Base-by-base conservation (phyloP, 2,329 filamentous ascomycete species). In the Penicillium sp. region DNA sequence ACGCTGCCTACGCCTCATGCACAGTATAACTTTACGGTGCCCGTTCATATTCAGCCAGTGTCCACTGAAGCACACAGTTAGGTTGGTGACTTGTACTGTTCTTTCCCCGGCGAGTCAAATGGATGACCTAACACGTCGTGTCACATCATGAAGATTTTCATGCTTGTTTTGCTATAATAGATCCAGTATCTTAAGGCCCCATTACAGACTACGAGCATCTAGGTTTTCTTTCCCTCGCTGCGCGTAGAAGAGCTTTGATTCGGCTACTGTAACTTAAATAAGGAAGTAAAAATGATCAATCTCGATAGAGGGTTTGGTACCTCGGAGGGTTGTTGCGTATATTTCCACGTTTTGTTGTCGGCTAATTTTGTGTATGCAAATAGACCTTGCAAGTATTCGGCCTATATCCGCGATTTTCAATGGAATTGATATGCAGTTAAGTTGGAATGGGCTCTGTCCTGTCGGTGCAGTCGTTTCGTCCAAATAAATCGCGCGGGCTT, bases 21-120 rank as follows among this genome's bases (percentile, higher is more conserved):
- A 42, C 45, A 57, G 25, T 57, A 57, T 57, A 35, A 57, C 10
- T 57, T 50, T 50, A 57, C 54, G 5, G 54, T 57, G 45, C 54
- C 54, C n/a, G 45, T 57, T 38, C 47, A 57, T 45, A 43, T 57
- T 57, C 54, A 57, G 45, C 45, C 54, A 47, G 31, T 41, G 15
- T 55, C 52, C 39, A 55, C 52, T 55, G 41, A 55, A 28, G 52
- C 52, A n/a, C 43, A 45, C 10, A 15, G 22, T 8, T 45, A 45
- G 6, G 6, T n/a, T 4, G 5, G 2, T 25, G 22, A 15, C 4
- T 31, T 31, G 6, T 4, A 3, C 4, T 47, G 25, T 25, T 28
- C 43, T 47, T 47, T 25, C 43, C 5, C 22, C 6, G 3, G 14
- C 28, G 2, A 47, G 25, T 31, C 4, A 28, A 25, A 25, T 25